These are phyloP conservation scores for Russula sp. DNA, from an alignment of 768 basidiomycete species.

Conservation along the genomic window DNA sequence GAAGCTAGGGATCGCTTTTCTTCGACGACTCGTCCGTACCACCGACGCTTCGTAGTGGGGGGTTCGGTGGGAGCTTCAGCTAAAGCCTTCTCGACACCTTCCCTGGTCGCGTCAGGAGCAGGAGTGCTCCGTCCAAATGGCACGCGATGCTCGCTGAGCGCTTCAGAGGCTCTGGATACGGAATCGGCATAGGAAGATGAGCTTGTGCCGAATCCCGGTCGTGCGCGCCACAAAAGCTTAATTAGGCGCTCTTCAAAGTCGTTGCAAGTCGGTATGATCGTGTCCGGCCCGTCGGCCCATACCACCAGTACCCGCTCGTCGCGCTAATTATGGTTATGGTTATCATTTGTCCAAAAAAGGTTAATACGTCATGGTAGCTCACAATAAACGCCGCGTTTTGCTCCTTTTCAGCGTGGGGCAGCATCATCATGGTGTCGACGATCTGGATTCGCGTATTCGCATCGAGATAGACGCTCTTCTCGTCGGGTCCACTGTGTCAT, in stretches of 20 bases:
- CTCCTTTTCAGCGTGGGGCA: slow-evolving; percentile 55
- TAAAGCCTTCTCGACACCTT: slow-evolving; percentile 10
- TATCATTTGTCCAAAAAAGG: background rate
- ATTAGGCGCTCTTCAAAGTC: slow-evolving; percentile 57
- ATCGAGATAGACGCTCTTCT: slow-evolving; percentile 41
- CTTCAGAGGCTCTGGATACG: slow-evolving; percentile 27
- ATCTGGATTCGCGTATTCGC: slow-evolving; percentile 73
- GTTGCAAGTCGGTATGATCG: slow-evolving; percentile 52
- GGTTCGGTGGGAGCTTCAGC: slow-evolving; percentile 7
- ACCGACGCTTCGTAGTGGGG: slow-evolving; percentile 40
- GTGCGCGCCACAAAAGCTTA: slow-evolving; percentile 47
- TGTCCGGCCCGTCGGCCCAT: slow-evolving; percentile 77
- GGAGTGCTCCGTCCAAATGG: slow-evolving; percentile 9
- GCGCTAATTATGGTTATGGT: slow-evolving; percentile 39
- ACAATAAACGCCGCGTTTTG: slow-evolving; percentile 70
- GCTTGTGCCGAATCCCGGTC: slow-evolving; percentile 29
- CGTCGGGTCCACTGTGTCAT: slow-evolving; percentile 28
- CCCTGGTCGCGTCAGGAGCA: background rate
- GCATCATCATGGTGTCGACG: slow-evolving; percentile 67
- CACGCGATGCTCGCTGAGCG: slow-evolving; percentile 14
- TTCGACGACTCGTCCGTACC: slow-evolving; percentile 48
- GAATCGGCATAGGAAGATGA: slow-evolving; percentile 30
- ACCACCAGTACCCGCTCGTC: slow-evolving; percentile 81
- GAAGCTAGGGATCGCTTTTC: slow-evolving; percentile 16
- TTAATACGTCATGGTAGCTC: slow-evolving; percentile 28